Evolutionary conservation across 148 eudicot genomes (phyloP).

Genomic region (Heliamphora exappendiculata): DNA sequence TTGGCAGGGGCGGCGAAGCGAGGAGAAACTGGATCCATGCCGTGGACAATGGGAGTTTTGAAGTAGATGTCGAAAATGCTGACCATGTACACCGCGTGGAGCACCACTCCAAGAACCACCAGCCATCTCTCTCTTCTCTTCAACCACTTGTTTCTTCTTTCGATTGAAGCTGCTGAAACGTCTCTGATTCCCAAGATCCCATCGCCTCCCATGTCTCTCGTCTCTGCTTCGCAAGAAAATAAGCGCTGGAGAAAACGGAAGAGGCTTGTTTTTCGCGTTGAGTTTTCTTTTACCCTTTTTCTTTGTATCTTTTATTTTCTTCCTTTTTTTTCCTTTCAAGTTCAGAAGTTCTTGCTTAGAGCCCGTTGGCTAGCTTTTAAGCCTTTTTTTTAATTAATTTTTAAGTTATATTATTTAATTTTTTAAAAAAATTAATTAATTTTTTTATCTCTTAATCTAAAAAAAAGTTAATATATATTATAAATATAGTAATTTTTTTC

Average conservation of each 20-base stretch:
- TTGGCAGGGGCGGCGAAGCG: slow-evolving; percentile 75
- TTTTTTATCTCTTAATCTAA: too few species aligned
- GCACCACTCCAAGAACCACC: slow-evolving; percentile 64
- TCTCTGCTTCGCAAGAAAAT: not conserved
- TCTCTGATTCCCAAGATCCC: slow-evolving; percentile 42
- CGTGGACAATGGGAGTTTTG: slow-evolving; percentile 93
- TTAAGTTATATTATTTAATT: too few species aligned
- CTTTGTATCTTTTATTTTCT: too few species aligned
- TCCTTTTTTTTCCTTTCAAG: too few species aligned
- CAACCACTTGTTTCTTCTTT: slow-evolving; percentile 31
- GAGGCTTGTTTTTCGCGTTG: too few species aligned
- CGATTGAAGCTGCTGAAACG: slow-evolving; percentile 6
- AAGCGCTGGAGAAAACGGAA: not conserved
- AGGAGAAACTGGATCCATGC: slow-evolving; percentile 93
- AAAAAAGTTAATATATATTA: too few species aligned
- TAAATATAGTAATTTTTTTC: too few species aligned
- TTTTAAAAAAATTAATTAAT: too few species aligned
- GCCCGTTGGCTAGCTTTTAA: too few species aligned
- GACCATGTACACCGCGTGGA: slow-evolving; percentile 89
- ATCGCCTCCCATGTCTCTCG: slow-evolving; percentile 26
- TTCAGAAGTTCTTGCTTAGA: too few species aligned
- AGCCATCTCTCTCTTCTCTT: slow-evolving; percentile 76
- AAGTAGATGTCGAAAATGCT: slow-evolving; percentile 96
- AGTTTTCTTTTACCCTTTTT: too few species aligned
- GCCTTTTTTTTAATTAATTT: too few species aligned